A percentile compares a stretch with the other conserved stretches of the same genome.
Evolutionary conservation across 2,329 filamentous ascomycete genomes (phyloP).

Genomic region (Pseudomassariella vexata): DNA sequence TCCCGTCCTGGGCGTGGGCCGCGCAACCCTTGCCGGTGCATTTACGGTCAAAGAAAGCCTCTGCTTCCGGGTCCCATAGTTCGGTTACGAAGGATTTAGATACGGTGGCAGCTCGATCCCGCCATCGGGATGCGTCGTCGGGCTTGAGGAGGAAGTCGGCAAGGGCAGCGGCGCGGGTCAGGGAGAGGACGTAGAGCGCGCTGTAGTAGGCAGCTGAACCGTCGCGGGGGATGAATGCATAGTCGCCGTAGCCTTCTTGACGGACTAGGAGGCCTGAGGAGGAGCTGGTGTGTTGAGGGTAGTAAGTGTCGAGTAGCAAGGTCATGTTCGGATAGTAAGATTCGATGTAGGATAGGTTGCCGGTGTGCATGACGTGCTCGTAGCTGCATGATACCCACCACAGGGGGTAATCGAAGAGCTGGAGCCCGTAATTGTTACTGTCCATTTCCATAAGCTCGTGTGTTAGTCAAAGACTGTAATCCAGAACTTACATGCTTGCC

Average conservation of each 20-base stretch:
- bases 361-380: conserved; percentile 44
- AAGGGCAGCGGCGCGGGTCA: conserved; percentile 36
- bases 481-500: conserved; percentile 38
- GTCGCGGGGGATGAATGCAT: conserved; percentile 40
- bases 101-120: conserved; percentile 26
- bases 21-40: conserved; percentile 19
- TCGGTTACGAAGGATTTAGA: conserved; percentile 27
- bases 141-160: conserved; percentile 25
- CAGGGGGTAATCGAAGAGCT: conserved; percentile 45
- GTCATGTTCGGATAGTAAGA: conserved; percentile 35
- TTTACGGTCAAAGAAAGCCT: conserved; percentile 40
- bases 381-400: conserved; percentile 46
- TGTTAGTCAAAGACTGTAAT: neutral
- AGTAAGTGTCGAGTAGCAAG: conserved; percentile 38
- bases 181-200: conserved; percentile 40
- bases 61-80: conserved; percentile 34
- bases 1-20: conserved; percentile 45
- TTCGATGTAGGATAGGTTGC: conserved; percentile 33
- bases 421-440: conserved; percentile 38
- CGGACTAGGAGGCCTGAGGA: conserved; percentile 36
- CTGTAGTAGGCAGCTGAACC: conserved; percentile 48
- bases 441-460: conserved; percentile 2
- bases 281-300: conserved; percentile 33
- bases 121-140: conserved; percentile 33
- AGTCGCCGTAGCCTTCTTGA: conserved; percentile 40